Base-by-base conservation (phyloP, 352 stramenopile species). In the Globisporangium radiosum region DNA sequence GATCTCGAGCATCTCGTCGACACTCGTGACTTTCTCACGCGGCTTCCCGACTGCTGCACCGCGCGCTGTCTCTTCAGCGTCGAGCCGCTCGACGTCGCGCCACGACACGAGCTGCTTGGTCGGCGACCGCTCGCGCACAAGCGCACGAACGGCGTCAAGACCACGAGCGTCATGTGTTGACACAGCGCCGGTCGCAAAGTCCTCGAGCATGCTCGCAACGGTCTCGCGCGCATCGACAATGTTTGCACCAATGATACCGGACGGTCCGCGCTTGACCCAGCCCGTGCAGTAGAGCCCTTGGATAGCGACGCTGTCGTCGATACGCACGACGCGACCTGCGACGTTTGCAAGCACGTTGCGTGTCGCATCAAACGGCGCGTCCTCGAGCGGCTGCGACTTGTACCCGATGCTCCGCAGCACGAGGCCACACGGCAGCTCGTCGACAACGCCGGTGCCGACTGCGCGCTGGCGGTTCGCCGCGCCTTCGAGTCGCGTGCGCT, bases 231-330 rank as follows among this genome's bases (percentile, higher is more conserved):
- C 96, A 72, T 99, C 95, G 10, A 89, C 67, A 66, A 99, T 99
- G 73, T 99, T 99, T 37, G 95, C 97, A 14, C 96, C 97, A 58
- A 99, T 98, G 64, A 99, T 99, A 0, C 97, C 97, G 19, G 78
- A 92, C 9, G 97, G 96, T 6, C 97, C 97, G 56, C 97, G 90
- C 75, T 99, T 99, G 25, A 98, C 82, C 97, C 97, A 99, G 3
- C 97, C 97, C 19, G 91, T 82, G 60, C 94, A 97, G 72, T 99
- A 99, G 38, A 99, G 64, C 0, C 94, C 92, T 53, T 77, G 69
- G 36, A 94, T 75, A 0, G 63, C 65, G 39, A 72, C 51, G 8
- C 60, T 47, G 52, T 66, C 62, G 56, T n/a, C 68, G 57, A 60
- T 62, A 62, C 76, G 57, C 38, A 91, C 59, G 64, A 94, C 47